phyloP scores from a whole-genome alignment of 2,329 filamentous ascomycete species.

The Delphinella strobiligena region DNA sequence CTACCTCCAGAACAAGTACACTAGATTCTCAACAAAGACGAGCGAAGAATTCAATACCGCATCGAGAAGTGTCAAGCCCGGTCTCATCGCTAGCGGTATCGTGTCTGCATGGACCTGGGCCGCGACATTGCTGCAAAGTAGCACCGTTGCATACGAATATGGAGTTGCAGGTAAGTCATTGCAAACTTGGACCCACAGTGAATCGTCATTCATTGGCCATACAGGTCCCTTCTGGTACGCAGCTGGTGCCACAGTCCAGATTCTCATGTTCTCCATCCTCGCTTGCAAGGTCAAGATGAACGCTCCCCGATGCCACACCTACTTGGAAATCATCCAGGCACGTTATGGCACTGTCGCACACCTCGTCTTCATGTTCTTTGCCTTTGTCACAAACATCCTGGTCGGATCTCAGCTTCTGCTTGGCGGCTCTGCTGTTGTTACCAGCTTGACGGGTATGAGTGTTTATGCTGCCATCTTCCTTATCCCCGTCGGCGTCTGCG shows the following conservation, averaged over 20 bases:
- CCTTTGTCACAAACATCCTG: constrained; percentile 31
- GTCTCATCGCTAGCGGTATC: constrained; percentile 71
- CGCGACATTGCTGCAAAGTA: constrained; percentile 22
- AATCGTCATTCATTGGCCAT: too few species aligned
- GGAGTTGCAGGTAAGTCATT: constrained; percentile 17
- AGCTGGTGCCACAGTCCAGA: constrained; percentile 30
- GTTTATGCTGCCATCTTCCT: constrained; percentile 33
- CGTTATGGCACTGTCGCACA: constrained; percentile 25
- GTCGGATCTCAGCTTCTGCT: constrained; percentile 30
- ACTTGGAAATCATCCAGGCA: constrained; percentile 26
- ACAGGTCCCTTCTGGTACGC: constrained; percentile 23
- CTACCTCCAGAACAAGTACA: constrained; percentile 32
- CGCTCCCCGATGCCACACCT: constrained; percentile 25
- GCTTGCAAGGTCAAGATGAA: constrained; percentile 30
- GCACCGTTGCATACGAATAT: constrained; percentile 22
- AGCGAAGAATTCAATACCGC: constrained; percentile 87
- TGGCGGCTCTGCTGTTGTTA: constrained; percentile 32
- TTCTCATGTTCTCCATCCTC: constrained; percentile 29
- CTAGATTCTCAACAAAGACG: constrained; percentile 53
- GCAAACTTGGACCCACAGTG: too few species aligned
- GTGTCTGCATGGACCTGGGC: constrained; percentile 78
- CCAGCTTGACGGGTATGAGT: constrained; percentile 30
- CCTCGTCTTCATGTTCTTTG: constrained; percentile 29
- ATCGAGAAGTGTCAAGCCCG: constrained; percentile 73
- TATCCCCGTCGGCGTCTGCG: constrained; percentile 27